phyloP scores from a whole-genome alignment of 2,329 filamentous ascomycete species.

The Fusarium sp. region DNA sequence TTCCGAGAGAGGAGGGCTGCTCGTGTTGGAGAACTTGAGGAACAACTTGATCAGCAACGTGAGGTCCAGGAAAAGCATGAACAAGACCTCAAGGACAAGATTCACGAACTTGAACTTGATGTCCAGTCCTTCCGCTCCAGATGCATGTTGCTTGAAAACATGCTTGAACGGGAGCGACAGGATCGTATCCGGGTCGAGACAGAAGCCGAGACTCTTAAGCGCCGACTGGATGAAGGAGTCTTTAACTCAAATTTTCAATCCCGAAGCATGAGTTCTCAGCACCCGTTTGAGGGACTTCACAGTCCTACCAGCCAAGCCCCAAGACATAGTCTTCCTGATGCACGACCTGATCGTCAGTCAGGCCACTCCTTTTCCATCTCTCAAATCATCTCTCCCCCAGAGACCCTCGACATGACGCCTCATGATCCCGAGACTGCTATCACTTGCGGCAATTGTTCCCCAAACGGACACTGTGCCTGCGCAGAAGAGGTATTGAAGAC shows the following conservation, averaged over 20 bases:
- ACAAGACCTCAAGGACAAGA: constrained; percentile 66
- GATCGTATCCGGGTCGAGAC: constrained; percentile 58
- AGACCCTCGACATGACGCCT: constrained; percentile 51
- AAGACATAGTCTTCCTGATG: constrained; percentile 46
- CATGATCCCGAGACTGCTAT: constrained; percentile 50
- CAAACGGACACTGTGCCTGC: constrained; percentile 66
- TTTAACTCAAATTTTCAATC: constrained; percentile 44
- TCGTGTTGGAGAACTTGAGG: constrained; percentile 80
- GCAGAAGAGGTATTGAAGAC: constrained; percentile 67
- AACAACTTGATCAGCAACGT: constrained; percentile 71
- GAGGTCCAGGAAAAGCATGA: constrained; percentile 68
- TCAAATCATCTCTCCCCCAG: constrained; percentile 67
- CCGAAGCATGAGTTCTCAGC: constrained; percentile 44
- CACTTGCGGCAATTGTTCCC: constrained; percentile 67
- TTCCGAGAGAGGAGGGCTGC: constrained; percentile 90
- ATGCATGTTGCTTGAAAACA: constrained; percentile 71
- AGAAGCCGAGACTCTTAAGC: constrained; percentile 52
- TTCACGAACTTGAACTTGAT: constrained; percentile 70
- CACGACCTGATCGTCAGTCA: constrained; percentile 44
- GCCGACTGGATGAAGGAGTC: constrained; percentile 45
- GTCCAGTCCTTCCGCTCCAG: constrained; percentile 72
- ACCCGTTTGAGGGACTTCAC: constrained; percentile 45
- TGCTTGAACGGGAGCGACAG: constrained; percentile 69
- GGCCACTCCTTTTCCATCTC: constrained; percentile 64
- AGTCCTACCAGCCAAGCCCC: constrained; percentile 42